phyloP scores from a whole-genome alignment of 73 alveolate genomes.

The Tetrahymena thermophila region DNA sequence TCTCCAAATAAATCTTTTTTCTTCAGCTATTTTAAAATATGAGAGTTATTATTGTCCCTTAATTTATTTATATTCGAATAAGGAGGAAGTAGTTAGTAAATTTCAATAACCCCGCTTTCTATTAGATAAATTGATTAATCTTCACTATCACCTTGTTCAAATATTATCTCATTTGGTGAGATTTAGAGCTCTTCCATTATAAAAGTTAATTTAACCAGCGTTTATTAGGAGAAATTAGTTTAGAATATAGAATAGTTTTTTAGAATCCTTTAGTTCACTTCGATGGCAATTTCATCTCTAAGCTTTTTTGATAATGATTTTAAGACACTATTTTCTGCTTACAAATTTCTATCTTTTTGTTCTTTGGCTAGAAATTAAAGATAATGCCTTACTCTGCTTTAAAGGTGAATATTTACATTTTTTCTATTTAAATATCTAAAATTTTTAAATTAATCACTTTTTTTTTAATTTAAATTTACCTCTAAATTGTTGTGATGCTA shows the following conservation, averaged over 20 bases:
- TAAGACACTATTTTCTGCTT: neutral
- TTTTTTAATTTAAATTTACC: neutral
- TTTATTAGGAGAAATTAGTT: neutral
- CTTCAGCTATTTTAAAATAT: neutral
- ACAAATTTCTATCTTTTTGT: neutral
- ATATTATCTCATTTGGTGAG: neutral
- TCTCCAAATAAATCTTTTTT: slow-evolving; percentile 7
- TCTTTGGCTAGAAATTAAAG: neutral
- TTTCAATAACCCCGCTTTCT: neutral
- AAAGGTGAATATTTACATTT: neutral
- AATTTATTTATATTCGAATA: neutral
- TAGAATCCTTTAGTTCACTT: neutral
- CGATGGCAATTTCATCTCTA: neutral
- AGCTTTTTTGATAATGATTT: neutral
- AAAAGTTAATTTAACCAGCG: neutral
- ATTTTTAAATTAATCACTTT: neutral
- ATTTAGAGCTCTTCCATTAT: neutral
- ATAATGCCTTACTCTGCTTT: neutral
- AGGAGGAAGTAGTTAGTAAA: neutral
- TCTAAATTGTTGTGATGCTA: neutral
- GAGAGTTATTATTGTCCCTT: neutral
- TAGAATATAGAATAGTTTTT: too few relatives aligned
- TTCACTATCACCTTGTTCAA: neutral
- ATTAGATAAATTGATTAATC: neutral
- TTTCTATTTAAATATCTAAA: neutral